Evolutionary conservation across 495 filamentous ascomycete genomes (phyloP).

Genomic region (Lichina pygmaea): DNA sequence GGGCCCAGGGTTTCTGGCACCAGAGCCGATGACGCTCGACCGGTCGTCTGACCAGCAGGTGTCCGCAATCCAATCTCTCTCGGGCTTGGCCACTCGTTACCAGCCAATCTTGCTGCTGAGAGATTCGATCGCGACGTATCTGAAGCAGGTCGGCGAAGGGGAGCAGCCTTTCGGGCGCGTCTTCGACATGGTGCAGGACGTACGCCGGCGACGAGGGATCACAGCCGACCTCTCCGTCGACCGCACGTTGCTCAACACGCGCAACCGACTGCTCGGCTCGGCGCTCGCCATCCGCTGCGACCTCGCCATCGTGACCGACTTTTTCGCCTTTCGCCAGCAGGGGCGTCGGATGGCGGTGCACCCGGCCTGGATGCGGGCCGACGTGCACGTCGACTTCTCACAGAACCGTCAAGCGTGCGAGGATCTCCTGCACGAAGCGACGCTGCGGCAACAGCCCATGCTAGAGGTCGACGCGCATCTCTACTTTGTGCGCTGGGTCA

Average conservation of each 20-base stretch:
- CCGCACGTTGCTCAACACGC: conserved; percentile 17
- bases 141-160: conserved; percentile 16
- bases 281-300: conserved; percentile 27
- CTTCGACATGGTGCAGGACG: conserved; percentile 22
- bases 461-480: conserved; percentile 11
- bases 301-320: conserved; percentile 25
- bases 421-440: conserved; percentile 8
- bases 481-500: conserved; percentile 12
- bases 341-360: neutral
- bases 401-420: conserved; percentile 5
- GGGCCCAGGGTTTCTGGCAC: neutral
- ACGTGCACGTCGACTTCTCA: conserved; percentile 5
- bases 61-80: conserved; percentile 4
- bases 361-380: conserved; percentile 1
- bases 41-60: conserved; percentile 1
- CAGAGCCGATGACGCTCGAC: neutral
- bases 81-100: conserved; percentile 11
- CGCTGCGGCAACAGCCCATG: neutral
- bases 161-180: conserved; percentile 37
- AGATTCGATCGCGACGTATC: conserved; percentile 16
- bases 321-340: conserved; percentile 14
- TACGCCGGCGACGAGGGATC: conserved; percentile 11
- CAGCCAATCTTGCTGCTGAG: conserved; percentile 14
- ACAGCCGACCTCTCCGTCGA: conserved; percentile 16
- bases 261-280: conserved; percentile 19